phyloP scores from a whole-genome alignment of 1,284 basidiomycete species.

The Cryptococcus sp. region DNA sequence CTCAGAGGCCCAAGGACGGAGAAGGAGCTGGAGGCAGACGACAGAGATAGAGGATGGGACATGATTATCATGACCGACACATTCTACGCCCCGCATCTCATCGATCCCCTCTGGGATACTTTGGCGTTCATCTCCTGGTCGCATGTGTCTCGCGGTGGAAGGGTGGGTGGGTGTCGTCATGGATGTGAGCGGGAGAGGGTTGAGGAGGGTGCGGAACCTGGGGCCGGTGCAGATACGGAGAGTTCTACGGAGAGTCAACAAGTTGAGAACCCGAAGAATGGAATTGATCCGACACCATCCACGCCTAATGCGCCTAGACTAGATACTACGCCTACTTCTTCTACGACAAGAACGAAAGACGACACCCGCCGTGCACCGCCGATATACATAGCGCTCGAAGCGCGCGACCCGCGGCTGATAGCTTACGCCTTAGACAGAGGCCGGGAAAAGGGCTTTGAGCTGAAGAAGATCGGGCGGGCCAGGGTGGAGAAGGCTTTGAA shows the following conservation, averaged over 20 bases:
- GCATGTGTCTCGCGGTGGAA: background rate
- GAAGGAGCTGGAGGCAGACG: background rate
- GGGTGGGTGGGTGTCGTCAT: background rate
- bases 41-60: conserved; percentile 52
- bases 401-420: conserved; percentile 69
- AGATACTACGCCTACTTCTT: no score
- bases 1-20: background rate
- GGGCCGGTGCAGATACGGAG: background rate
- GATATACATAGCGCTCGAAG: conserved; percentile 73
- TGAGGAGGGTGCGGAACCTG: background rate
- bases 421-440: conserved; percentile 63
- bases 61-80: conserved; percentile 84
- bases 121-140: conserved; percentile 18
- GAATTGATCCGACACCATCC: background rate
- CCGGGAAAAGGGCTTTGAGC: conserved; percentile 57
- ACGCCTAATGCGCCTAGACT: no score
- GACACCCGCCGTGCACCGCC: conserved; percentile 29
- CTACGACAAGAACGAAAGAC: background rate
- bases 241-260: no score
- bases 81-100: conserved; percentile 67
- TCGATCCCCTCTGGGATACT: conserved; percentile 71
- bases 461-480: conserved; percentile 63
- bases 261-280: background rate
- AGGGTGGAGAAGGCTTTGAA: conserved; percentile 67
- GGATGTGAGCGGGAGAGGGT: no score